phyloP scores from a whole-genome alignment of 2,329 filamentous ascomycete species.

The Lecanicillium sp. region DNA sequence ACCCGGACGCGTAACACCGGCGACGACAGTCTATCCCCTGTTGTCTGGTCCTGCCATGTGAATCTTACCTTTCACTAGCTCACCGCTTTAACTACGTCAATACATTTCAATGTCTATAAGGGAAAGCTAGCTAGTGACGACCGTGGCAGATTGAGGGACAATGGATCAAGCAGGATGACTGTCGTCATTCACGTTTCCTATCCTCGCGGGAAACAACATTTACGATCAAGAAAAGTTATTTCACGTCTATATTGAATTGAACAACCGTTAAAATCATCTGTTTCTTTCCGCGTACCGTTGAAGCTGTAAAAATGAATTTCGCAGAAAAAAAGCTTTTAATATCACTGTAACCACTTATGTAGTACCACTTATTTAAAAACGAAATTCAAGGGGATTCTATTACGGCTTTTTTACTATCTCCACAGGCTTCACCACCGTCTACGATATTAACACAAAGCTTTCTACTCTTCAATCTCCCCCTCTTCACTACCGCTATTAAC shows the following conservation, averaged over 20 bases:
- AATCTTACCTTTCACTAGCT: constrained; percentile 3
- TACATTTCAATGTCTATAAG: too few relatives aligned
- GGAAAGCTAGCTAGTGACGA: too few relatives aligned
- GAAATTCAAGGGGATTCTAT: too few relatives aligned
- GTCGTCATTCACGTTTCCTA: constrained; percentile 36
- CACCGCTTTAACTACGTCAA: too few relatives aligned
- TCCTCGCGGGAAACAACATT: constrained; percentile 26
- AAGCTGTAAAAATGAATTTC: too few relatives aligned
- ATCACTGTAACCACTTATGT: too few relatives aligned
- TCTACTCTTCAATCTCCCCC: constrained; percentile 88
- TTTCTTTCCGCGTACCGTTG: not conserved
- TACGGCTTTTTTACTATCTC: too few relatives aligned
- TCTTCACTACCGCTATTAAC: constrained; percentile 78
- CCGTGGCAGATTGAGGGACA: constrained; percentile 45
- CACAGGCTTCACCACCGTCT: too few relatives aligned
- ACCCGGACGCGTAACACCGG: constrained; percentile 54
- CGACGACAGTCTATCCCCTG: constrained; percentile 59
- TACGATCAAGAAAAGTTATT: constrained; percentile 5
- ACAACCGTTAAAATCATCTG: not conserved
- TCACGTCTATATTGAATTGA: not conserved
- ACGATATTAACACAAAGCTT: too few relatives aligned
- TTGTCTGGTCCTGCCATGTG: constrained; percentile 49
- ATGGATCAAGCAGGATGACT: constrained; percentile 55
- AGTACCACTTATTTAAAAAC: too few relatives aligned
- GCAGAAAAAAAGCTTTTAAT: too few relatives aligned